Base-by-base conservation (phyloP, 1,139 yeast genomes). In the Lodderomyces theae region DNA sequence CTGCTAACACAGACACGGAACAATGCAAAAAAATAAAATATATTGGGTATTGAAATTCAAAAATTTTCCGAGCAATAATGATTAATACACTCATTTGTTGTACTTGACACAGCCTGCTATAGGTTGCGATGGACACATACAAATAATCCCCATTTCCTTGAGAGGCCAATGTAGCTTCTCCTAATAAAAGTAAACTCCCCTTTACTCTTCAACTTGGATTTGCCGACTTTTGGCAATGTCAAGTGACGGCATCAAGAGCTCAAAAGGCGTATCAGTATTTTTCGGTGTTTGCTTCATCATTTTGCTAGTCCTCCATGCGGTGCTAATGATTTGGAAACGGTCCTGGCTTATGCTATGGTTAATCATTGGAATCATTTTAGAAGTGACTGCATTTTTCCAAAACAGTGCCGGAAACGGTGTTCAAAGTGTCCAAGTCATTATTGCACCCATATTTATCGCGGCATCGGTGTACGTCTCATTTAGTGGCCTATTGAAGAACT, bases 341-440 rank as follows among this genome's bases (percentile, higher is more conserved):
- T 28, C 31, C n/a, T 28, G 31, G 31, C 31, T 15, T 18, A 28
- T 28, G 31, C 12, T 28, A 10, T 28, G 31, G 31, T 15, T 28
- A 10, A 28, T 28, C 5, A 28, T 28, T 6, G 31, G 31, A 3
- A 28, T n/a, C 3, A 28, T 28, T 15, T 15, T 28, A 16, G 31
- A 28, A 15, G 4, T 28, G 6, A 28, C 18, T 28, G 31, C 31
- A 7, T 28, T 15, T 16, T 28, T 28, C n/a, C 18, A 13, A 28
- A 28, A 28, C n/a, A 28, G 18, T 28, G 31, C 31, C 10, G 31
- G 31, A 13, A 4, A 28, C 15, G 31, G 31, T 28, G 31, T 28
- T 28, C 31, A 28, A 28, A 28, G 31, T 16, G 31, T 28, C 10
- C 31, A 28, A 16, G 31, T 28, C 11, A 28, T 28, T 15, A 28